These are phyloP conservation scores for Coleophoma eucalyptorum DNA, from an alignment of 2,329 filamentous ascomycete species.

Conservation along the genomic window DNA sequence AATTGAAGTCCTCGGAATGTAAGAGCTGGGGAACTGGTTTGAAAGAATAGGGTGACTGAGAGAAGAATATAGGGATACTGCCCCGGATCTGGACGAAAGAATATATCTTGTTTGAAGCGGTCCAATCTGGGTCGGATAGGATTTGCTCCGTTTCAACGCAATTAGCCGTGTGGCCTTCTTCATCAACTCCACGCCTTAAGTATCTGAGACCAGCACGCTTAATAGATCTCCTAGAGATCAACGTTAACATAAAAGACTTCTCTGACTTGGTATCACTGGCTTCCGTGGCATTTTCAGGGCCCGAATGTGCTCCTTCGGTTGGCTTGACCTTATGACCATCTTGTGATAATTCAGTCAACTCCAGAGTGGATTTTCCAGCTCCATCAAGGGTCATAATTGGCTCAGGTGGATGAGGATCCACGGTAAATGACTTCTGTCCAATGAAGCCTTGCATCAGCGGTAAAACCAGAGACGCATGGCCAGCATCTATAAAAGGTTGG, in stretches of 20 bases:
- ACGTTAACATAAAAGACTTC: constrained; percentile 58
- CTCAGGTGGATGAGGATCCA: constrained; percentile 52
- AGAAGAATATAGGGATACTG: constrained; percentile 93
- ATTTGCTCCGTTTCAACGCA: constrained; percentile 95
- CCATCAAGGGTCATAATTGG: constrained; percentile 46
- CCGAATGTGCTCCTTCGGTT: constrained; percentile 3
- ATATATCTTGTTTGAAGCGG: constrained; percentile 58
- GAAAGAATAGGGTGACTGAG: constrained; percentile 88
- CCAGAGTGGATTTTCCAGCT: constrained; percentile 34
- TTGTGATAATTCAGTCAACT: constrained; percentile 33
- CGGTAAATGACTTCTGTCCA: constrained; percentile 76
- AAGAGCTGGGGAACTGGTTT: constrained; percentile 82
- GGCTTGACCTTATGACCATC: constrained; percentile 8
- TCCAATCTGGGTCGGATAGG: constrained; percentile 68
- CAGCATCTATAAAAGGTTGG: constrained; percentile 68
- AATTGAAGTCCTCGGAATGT: constrained; percentile 77
- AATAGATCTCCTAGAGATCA: constrained; percentile 86
- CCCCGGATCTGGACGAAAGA: constrained; percentile 87
- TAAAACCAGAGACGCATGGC: constrained; percentile 67
- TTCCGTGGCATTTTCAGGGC: constrained; percentile 16
- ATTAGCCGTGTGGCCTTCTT: constrained; percentile 85
- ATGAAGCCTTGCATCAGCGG: constrained; percentile 94
- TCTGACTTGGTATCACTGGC: constrained; percentile 9
- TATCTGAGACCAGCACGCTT: constrained; percentile 88
- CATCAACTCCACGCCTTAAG: constrained; percentile 83